Evolutionary conservation across 441 rosid species (phyloP), one percentile per base, ranked within the genome.

Genomic region (Populus trichocarpa): DNA sequence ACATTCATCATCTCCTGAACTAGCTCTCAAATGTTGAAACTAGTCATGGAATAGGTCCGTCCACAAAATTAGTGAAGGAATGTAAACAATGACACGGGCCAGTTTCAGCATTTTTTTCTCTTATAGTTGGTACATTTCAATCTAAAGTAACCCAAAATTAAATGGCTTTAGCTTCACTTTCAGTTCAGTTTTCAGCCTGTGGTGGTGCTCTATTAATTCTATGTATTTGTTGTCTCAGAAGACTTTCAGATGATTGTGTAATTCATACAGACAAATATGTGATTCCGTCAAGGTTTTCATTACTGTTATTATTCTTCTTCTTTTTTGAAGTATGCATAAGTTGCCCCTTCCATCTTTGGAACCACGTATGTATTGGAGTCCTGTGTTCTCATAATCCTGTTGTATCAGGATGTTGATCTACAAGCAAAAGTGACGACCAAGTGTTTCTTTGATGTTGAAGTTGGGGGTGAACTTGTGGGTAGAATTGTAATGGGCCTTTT

Each of bases 341-440:
- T 6, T 3, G 22, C 22, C 61, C 61, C 22, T 18, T 53, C 61
- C 22, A 53, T 53, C 22, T 53, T 53, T 53, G 61, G 61, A 53
- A 53, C 61, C 22, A 76, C 46, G n/a, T 66, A 30, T 70, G 65
- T 53, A 73, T 63, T 76, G 53, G 69, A 14, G 18, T 71, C n/a
- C 16, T 22, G 2, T 14, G 8, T 53, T 83, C 18, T 75, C 69
- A 26, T 74, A n/a, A 38, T 46, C 73, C 3, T 69, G 14, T 69
- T 76, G 65, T 69, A 75, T 70, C 80, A 92, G 97, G 97, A 92
- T 69, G 85, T 88, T 76, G 95, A 84, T 82, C 87, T 87, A 73
- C 99, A 94, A 76, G 90, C 98, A 12, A 90, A 96, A 80, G 93
- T 96, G 77, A 94, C 99, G 1, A 87, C 88, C 76, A 94, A 94